Evolutionary conservation across 1,139 yeast genomes (phyloP).

Genomic region (Taphrina betulina): DNA sequence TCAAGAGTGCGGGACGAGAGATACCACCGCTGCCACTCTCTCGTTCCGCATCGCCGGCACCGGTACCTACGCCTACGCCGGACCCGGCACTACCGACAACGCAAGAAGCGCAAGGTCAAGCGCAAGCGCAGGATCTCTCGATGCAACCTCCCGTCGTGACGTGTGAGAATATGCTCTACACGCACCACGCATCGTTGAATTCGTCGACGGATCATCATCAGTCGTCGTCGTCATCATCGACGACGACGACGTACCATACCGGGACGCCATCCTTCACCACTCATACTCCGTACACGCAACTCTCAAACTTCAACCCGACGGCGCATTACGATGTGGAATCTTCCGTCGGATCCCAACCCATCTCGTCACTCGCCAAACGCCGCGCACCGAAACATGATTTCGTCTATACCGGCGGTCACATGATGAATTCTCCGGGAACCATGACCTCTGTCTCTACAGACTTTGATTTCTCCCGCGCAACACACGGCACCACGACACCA

Average conservation of each 20-base stretch:
- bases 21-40: conserved; percentile 8
- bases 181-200: background rate
- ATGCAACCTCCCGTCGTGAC: background rate
- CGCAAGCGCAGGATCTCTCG: background rate
- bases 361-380: conserved; percentile 11
- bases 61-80: background rate
- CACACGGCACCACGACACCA: background rate
- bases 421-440: conserved; percentile 18
- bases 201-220: background rate
- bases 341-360: conserved; percentile 21
- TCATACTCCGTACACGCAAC: background rate
- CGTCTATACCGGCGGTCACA: conserved; percentile 24
- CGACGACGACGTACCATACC: background rate
- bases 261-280: background rate
- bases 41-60: background rate
- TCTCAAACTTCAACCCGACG: background rate
- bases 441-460: conserved; percentile 2
- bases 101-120: background rate
- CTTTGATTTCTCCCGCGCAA: conserved; percentile 6
- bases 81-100: background rate
- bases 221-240: background rate
- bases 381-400: conserved; percentile 22
- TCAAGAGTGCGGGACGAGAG: background rate
- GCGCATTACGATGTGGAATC: conserved; percentile 12
- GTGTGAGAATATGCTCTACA: background rate